Evolutionary conservation across 495 filamentous ascomycete species (phyloP), one percentile per base, ranked within the genome.

Genomic region (Endocarpon pusillum): DNA sequence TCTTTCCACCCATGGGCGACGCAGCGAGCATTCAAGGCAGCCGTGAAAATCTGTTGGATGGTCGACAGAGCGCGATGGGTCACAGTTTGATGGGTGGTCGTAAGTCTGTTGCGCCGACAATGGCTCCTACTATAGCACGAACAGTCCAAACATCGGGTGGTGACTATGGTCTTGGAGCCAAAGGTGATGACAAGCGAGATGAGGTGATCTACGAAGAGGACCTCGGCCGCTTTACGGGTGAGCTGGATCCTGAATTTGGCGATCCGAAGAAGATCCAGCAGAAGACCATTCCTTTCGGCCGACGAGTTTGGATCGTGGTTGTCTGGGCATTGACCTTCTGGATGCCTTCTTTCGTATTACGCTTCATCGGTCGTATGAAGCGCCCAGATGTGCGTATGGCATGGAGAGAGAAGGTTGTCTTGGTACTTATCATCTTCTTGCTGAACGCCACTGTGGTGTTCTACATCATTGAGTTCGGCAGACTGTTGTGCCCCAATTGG

Each of bases 361-460:
- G 63, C n/a, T 78, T 67, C 34, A 43, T 96, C 40, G 89, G 89
- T 12, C 78, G 89, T 14, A 97, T 96, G 89, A 93, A 93, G 57
- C 74, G 89, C 26, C 89, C 89, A 1, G 89, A 97, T 56, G 81
- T 97, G 26, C 78, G 89, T 1, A 79, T 96, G 71, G 89, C 89
- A 3, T 97, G 89, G 89, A 64, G 87, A 49, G 89, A 97, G 45
- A 97, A 97, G 55, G 23, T 97, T 24, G 74, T 93, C 3, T 62
- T 97, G 7, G 68, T 82, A 18, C 55, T 78, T 21, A 38, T 94
- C 37, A 96, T 97, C 40, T 48, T 82, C 16, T 42, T 96, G 20
- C 56, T 94, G 42, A 97, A 97, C 51, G 87, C 55, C 10, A 49
- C 71, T 25, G 71, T 97, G 40, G 67, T 94, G 31, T 97, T 97